Evolutionary conservation across 1,284 basidiomycete species (phyloP), one percentile per base, ranked within the genome.

Genomic region (Agaricales sp.): DNA sequence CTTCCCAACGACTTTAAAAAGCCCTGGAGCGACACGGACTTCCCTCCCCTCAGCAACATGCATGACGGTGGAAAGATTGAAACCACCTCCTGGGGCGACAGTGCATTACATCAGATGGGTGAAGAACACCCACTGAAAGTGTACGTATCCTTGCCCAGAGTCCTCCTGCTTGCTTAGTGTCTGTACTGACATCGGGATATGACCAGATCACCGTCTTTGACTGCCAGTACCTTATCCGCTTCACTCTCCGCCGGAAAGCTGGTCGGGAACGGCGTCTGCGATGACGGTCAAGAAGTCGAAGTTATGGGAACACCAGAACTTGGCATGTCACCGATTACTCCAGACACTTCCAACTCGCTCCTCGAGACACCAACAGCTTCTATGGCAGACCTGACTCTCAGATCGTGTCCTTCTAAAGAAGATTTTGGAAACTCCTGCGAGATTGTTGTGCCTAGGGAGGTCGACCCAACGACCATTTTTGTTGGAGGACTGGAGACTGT

Each of bases 401-500:
- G 55, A 47, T 54, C 57, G 51, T 55, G 58, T 49, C 52, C 61
- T 47, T 59, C 63, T 51, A 59, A 61, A 46, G 56, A 57, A 26
- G 48, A 55, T 49, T 54, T 58, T 49, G 47, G 52, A 44, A 6
- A 52, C 57, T 54, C 50, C 46, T 53, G 50, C 14, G 54, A 43
- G 50, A 58, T 35, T 37, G 49, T 50, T 51, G 51, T 54, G 46
- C 62, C 67, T 25, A 62, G 64, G 43, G 65, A 74, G 18, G 58
- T 82, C 12, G 82, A 87, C 59, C 80, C 78, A 0, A 77, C 72
- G 2, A 80, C 82, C 0, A 68, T 88, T 19, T 88, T 87, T 58
- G 80, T 87, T 22, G 85, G 86, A 12, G 85, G 85, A 1, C 67
- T 88, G 38, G 80, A 84, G 55, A 73, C 78, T 59, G 69, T 69